Percentiles rank a stretch among this genome's conserved stretches.
These are phyloP conservation scores for Taphrina communis DNA, from an alignment of 1,139 yeast species.

Conservation along the genomic window DNA sequence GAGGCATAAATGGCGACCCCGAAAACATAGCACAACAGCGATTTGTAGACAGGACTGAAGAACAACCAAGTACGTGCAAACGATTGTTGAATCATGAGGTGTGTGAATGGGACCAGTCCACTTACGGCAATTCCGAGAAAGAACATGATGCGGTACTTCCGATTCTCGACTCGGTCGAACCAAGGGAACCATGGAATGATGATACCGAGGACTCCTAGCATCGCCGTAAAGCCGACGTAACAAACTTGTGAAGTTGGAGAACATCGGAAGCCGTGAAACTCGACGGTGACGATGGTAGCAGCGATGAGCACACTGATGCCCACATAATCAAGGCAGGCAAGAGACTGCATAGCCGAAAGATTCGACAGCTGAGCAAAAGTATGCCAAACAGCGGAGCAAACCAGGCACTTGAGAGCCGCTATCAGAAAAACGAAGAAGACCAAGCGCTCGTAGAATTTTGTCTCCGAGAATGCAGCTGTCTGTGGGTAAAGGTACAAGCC, in stretches of 20 bases:
- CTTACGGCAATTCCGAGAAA: slow-evolving; percentile 78
- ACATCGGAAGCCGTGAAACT: slow-evolving; percentile 75
- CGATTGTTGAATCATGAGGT: slow-evolving; percentile 65
- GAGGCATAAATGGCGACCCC: slow-evolving; percentile 92
- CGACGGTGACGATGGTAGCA: slow-evolving; percentile 86
- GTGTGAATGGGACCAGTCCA: slow-evolving; percentile 71
- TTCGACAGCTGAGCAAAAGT: slow-evolving; percentile 82
- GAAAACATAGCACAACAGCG: slow-evolving; percentile 71
- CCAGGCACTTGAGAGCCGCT: slow-evolving; percentile 77
- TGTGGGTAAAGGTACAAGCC: slow-evolving; percentile 68
- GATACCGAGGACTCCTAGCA: slow-evolving; percentile 75
- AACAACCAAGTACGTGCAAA: slow-evolving; percentile 59
- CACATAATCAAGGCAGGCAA: slow-evolving; percentile 93
- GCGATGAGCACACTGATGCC: slow-evolving; percentile 91
- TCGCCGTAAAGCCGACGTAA: slow-evolving; percentile 66
- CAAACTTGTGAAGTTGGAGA: slow-evolving; percentile 59
- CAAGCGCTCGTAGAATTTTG: slow-evolving; percentile 58
- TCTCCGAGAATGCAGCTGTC: slow-evolving; percentile 54
- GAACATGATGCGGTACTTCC: slow-evolving; percentile 79
- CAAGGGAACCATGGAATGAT: slow-evolving; percentile 86
- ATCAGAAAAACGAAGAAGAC: slow-evolving; percentile 68
- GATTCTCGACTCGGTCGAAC: slow-evolving; percentile 84
- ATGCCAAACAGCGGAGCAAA: slow-evolving; percentile 88
- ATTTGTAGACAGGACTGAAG: slow-evolving; percentile 68
- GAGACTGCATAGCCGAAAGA: slow-evolving; percentile 66